These are phyloP conservation scores for Cymbopogon citratus DNA, from an alignment of 176 grass and related monocot genomes.

Conservation along the genomic window DNA sequence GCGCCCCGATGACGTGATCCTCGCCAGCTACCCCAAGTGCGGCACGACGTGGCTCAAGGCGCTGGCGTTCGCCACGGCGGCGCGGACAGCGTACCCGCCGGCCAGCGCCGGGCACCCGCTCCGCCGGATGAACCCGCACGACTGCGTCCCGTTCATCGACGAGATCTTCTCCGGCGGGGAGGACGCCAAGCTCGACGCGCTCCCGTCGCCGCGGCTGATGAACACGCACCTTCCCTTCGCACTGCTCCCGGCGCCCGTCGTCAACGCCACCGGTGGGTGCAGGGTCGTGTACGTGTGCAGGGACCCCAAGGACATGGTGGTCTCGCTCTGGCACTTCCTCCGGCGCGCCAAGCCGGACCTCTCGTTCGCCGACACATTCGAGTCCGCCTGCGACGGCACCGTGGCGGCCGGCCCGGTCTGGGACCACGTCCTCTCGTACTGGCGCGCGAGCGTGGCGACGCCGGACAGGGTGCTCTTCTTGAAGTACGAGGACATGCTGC, in stretches of 20 bases:
- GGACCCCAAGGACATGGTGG: conserved; percentile 39
- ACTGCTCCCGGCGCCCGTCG: conserved; percentile 24
- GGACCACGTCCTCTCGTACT: conserved; percentile 48
- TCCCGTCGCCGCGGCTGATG: conserved; percentile 48
- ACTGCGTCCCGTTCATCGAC: too few species aligned
- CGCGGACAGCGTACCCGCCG: too few species aligned
- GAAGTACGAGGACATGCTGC: conserved; percentile 49
- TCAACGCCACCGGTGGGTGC: not conserved
- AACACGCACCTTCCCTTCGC: conserved; percentile 51
- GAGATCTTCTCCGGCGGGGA: too few species aligned
- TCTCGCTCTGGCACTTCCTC: conserved; percentile 31
- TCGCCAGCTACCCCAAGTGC: conserved; percentile 39
- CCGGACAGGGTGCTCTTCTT: conserved; percentile 37
- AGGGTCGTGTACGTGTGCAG: conserved; percentile 32
- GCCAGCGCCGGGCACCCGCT: too few species aligned
- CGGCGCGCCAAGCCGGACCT: not conserved
- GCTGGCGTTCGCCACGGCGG: not conserved
- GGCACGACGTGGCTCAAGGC: conserved; percentile 16
- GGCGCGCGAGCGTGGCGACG: conserved; percentile 22
- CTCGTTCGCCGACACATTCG: conserved; percentile 31
- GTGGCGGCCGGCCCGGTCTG: conserved; percentile 32
- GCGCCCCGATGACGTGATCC: conserved; percentile 34
- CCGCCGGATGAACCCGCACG: too few species aligned
- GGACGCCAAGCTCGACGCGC: not conserved
- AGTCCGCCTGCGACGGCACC: conserved; percentile 38